Conservation (phyloP, 2,329 filamentous ascomycete species). For the Balansia obtecta region DNA sequence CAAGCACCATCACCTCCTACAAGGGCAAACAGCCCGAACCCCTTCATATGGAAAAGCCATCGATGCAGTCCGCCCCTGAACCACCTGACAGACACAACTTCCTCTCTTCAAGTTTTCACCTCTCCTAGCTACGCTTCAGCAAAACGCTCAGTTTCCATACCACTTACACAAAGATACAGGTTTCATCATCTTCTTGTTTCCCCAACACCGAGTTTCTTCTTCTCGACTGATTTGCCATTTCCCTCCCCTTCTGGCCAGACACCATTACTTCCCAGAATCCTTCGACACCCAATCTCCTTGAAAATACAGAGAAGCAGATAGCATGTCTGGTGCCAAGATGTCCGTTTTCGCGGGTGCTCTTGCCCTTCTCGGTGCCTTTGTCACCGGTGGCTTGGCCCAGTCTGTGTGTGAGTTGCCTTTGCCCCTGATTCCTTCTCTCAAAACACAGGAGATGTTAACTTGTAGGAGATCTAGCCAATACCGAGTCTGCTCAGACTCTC, state of each 20-base stretch:
- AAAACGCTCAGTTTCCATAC: not conserved
- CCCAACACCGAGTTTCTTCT: not conserved
- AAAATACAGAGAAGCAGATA: not conserved
- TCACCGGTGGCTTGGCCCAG: conserved; percentile 10
- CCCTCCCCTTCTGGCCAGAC: no score
- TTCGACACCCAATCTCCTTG: not conserved
- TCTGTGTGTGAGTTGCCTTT: conserved; percentile 10
- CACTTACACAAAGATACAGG: not conserved
- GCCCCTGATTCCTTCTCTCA: not conserved
- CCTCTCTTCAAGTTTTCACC: not conserved
- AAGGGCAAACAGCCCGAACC: not conserved
- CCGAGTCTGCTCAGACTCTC: conserved; percentile 15
- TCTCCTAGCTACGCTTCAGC: not conserved
- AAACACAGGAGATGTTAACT: not conserved
- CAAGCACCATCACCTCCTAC: not conserved
- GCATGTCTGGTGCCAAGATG: conserved; percentile 19
- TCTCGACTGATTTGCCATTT: not conserved
- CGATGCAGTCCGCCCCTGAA: not conserved
- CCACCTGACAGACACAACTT: not conserved
- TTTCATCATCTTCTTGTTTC: not conserved
- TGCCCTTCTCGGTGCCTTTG: conserved; percentile 12
- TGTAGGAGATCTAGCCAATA: conserved; percentile 13
- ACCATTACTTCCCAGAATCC: not conserved
- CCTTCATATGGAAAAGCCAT: not conserved
- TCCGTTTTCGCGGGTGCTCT: conserved; percentile 13